Evolutionary conservation across 2,329 filamentous ascomycete species (phyloP).

Genomic region (Monascus ruber): DNA sequence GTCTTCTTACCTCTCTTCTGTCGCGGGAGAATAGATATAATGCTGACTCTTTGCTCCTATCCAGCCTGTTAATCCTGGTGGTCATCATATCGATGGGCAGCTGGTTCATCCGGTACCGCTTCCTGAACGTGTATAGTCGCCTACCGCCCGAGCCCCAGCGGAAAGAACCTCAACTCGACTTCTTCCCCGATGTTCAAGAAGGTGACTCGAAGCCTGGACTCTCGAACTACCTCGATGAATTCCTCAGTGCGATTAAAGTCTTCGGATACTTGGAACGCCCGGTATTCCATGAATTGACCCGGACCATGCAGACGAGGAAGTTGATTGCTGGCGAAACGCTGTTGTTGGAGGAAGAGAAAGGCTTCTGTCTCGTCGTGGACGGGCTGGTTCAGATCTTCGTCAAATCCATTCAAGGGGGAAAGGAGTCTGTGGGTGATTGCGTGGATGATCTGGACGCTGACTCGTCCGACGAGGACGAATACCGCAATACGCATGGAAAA

Average conservation of each 20-base stretch:
- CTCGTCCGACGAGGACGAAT: slow-evolving; percentile 58
- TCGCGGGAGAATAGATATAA: not conserved
- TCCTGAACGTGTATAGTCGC: slow-evolving; percentile 92
- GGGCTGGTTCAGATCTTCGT: slow-evolving; percentile 96
- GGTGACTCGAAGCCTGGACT: slow-evolving; percentile 81
- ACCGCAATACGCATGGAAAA: slow-evolving; percentile 44
- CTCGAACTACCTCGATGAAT: slow-evolving; percentile 95
- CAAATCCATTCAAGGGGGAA: slow-evolving; percentile 57
- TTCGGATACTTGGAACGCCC: slow-evolving; percentile 94
- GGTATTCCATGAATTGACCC: slow-evolving; percentile 92
- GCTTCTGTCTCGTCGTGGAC: slow-evolving; percentile 94
- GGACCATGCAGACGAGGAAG: slow-evolving; percentile 96
- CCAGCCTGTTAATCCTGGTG: slow-evolving; percentile 62
- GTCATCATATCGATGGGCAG: slow-evolving; percentile 72
- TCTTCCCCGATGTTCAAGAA: slow-evolving; percentile 89
- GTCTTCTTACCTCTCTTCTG: slow-evolving; percentile 16
- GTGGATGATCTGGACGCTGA: slow-evolving; percentile 30
- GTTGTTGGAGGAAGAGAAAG: slow-evolving; percentile 92
- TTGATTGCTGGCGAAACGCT: slow-evolving; percentile 92
- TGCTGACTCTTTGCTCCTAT: not conserved
- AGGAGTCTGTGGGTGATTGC: slow-evolving; percentile 29
- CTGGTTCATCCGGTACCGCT: slow-evolving; percentile 91
- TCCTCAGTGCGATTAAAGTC: slow-evolving; percentile 95
- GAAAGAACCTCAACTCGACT: slow-evolving; percentile 87
- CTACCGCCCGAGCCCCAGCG: slow-evolving; percentile 88